Conservation (phyloP, 371 early-diverging fungal species). For the Entomophthora muscae region DNA sequence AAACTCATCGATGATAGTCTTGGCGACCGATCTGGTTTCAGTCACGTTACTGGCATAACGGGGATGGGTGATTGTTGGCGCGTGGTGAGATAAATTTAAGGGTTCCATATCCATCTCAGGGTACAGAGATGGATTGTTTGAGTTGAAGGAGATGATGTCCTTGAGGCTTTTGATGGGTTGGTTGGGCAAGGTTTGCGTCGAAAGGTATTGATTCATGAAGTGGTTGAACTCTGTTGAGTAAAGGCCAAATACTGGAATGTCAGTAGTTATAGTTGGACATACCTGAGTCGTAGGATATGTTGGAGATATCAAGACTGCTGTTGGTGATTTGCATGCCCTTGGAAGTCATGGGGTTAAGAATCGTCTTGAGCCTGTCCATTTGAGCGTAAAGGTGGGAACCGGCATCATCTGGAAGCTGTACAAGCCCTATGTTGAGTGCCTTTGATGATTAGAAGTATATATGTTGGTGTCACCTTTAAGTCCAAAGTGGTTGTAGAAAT, state of each 20-base stretch:
- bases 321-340: not conserved
- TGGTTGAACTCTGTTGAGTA: not conserved
- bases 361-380: too few species aligned
- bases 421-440: too few species aligned
- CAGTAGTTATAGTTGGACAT: not conserved
- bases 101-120: not conserved
- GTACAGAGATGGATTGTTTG: not conserved
- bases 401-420: too few species aligned
- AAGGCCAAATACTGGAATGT: not conserved
- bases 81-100: not conserved
- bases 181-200: not conserved
- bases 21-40: not conserved
- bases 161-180: not conserved
- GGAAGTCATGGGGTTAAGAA: too few species aligned
- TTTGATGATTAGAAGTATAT: too few species aligned
- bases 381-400: too few species aligned
- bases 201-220: not conserved
- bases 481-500: not conserved
- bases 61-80: not conserved
- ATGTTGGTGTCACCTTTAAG: too few species aligned
- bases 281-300: not conserved
- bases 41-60: not conserved
- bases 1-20: not conserved
- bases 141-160: not conserved
- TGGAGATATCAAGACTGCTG: not conserved